These are phyloP conservation scores for Botrytis hyacinthi DNA, from an alignment of 2,329 filamentous ascomycete species.

Conservation along the genomic window DNA sequence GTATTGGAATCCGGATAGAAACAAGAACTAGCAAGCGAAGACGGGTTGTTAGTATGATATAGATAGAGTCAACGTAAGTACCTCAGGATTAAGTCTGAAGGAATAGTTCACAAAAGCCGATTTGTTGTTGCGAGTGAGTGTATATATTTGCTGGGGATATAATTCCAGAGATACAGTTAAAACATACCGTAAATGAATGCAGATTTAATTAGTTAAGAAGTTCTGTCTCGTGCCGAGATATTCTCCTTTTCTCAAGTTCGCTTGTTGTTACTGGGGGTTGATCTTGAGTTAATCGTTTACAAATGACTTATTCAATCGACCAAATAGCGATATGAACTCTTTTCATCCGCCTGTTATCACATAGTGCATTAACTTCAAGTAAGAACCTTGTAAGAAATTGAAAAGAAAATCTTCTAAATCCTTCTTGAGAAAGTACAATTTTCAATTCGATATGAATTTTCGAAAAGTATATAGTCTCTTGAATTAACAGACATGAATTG, in stretches of 20 bases:
- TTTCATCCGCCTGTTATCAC: background rate
- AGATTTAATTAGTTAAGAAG: too few species aligned
- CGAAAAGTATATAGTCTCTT: background rate
- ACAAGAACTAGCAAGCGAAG: background rate
- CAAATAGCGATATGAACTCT: background rate
- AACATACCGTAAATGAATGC: too few species aligned
- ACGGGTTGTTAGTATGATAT: background rate
- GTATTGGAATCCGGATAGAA: background rate
- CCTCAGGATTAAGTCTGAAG: background rate
- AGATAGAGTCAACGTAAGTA: background rate
- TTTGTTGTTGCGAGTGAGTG: background rate
- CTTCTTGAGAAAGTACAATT: background rate
- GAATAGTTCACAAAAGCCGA: background rate
- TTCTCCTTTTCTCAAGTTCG: background rate
- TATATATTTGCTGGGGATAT: background rate
- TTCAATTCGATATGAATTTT: background rate
- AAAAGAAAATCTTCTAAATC: background rate
- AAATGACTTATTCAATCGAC: background rate
- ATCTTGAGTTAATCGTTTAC: background rate
- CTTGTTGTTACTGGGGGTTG: background rate
- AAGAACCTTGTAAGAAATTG: background rate
- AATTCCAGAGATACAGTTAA: rapidly evolving
- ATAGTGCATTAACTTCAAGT: background rate
- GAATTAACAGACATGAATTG: background rate
- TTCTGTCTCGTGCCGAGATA: background rate